Evolutionary conservation across 2,329 filamentous ascomycete species (phyloP), one percentile per base, ranked within the genome.

Genomic region (Neocatenulostroma microsporum): DNA sequence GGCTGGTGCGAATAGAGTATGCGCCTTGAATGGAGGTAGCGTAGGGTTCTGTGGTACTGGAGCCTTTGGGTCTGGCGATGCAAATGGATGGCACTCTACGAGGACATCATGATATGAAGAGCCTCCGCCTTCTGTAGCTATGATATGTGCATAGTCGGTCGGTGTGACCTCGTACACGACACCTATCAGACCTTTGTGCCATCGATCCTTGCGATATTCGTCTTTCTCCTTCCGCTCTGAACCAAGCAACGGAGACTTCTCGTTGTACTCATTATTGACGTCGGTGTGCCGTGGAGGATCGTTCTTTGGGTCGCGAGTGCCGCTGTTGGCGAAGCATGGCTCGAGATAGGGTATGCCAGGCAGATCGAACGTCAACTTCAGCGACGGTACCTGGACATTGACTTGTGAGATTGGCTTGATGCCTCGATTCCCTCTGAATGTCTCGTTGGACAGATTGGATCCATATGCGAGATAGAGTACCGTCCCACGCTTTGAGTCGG

Each of bases 121-220:
- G 13, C 88, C 88, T 21, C 84, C 88, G 34, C 89, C 89, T 60
- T 98, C 91, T 4, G 88, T 95, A 4, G 80, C 80, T 42, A 96
- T 81, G 49, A 98, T 94, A 41, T 76, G 82, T 5, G 79, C 73
- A 57, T 84, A 98, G 64, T 98, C 91, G 28, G 73, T 62, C 13
- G 72, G 66, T 1, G 87, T 94, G 20, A 96, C 85, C 64, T 96
- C 88, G 66, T 98, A 98, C 3, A 96, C 91, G 12, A 94, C 86
- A 17, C 91, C 91, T 26, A 95, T 76, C 2, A 98, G 72, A 4
- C 85, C 84, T 53, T 87, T 88, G 45, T 78, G 67, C 87, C 46
- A 48, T 36, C 64, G 66, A 36, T 73, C 66, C 51, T 76, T 74
- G 50, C 73, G 66, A 46, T 73, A 72, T 37, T 55, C 51, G 20